These are phyloP conservation scores for Vavraia culicis DNA, from an alignment of 371 early-diverging fungal species.

Conservation along the genomic window DNA sequence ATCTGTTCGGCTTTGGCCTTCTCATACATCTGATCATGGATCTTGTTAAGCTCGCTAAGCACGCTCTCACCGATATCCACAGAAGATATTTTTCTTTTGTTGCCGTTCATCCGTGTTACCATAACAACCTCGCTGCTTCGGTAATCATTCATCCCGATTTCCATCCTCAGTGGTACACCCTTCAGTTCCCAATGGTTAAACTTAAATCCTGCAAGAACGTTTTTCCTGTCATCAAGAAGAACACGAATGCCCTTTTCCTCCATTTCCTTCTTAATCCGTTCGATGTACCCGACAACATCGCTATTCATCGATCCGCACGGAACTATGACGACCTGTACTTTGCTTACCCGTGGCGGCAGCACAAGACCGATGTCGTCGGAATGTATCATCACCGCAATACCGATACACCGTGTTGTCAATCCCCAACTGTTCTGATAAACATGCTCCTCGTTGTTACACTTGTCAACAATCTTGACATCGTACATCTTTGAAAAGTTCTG, in stretches of 20 bases:
- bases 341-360: slow-evolving; percentile 78
- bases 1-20: slow-evolving; percentile 62
- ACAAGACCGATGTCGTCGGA: slow-evolving; percentile 88
- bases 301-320: slow-evolving; percentile 73
- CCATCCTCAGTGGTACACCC: slow-evolving; percentile 89
- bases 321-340: slow-evolving; percentile 71
- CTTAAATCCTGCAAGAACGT: slow-evolving; percentile 87
- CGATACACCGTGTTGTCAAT: slow-evolving; percentile 88
- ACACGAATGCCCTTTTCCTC: slow-evolving; percentile 58
- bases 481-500: slow-evolving; percentile 99
- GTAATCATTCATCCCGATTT: slow-evolving; percentile 87
- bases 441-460: slow-evolving; percentile 18
- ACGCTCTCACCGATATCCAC: slow-evolving; percentile 42
- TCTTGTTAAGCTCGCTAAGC: slow-evolving; percentile 51
- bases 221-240: slow-evolving; percentile 66
- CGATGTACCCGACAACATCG: slow-evolving; percentile 41
- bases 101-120: slow-evolving; percentile 66
- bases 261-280: slow-evolving; percentile 48
- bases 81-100: slow-evolving; percentile 48
- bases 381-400: slow-evolving; percentile 97
- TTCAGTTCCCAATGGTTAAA: slow-evolving; percentile 97
- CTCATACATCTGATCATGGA: slow-evolving; percentile 71
- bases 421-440: slow-evolving; percentile 99
- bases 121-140: slow-evolving; percentile 54
- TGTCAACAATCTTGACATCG: slow-evolving; percentile 54